Evolutionary conservation across 75 land plant species (phyloP), one percentile per base, ranked within the genome.

Genomic region (Cryptomeria japonica): DNA sequence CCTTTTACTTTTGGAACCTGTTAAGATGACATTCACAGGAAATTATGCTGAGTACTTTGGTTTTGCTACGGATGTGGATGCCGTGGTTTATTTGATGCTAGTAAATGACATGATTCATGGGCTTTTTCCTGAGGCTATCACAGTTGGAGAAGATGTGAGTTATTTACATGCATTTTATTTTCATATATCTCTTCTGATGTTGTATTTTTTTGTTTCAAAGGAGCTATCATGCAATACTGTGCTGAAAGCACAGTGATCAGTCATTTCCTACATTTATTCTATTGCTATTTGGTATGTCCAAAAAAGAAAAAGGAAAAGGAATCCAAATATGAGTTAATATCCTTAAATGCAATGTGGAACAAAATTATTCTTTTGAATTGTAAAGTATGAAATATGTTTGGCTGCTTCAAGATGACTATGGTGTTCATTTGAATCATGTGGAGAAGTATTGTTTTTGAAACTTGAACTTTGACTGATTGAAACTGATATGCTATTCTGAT

Each of bases 11-110:
- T 75, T 75, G 13, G 34, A 12, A 32, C 25, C 8, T 51, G 87
- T 84, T 77, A 92, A 96, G 99, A 89, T 95, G 41, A 89, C 86
- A 68, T 97, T 97, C 86, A 97, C 95, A 53, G 99, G 99, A 55
- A 96, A 96, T 82, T 97, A 97, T 89, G 89, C 88, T 84, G 99
- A 97, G 90, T 97, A 97, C 76, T 97, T 97, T 91, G 97, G 99
- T 70, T 88, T 91, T 47, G 93, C 96, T 32, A 97, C 99, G 15
- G 99, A 97, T 95, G 95, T 96, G 22, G 99, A 97, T 96, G 99
- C 99, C 64, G 94, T 96, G 6, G 95, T 94, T 80, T 97, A 96
- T 87, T 85, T 97, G 90, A 97, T 97, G 97, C 90, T 97, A 85
- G 99, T 94, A 25, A 97, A 97, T 88, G 99, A 97, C 85, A 79